Percentiles rank a stretch among this genome's conserved stretches.
Conservation (phyloP, 2,329 filamentous ascomycete genomes). For the Alternaria triticina region DNA sequence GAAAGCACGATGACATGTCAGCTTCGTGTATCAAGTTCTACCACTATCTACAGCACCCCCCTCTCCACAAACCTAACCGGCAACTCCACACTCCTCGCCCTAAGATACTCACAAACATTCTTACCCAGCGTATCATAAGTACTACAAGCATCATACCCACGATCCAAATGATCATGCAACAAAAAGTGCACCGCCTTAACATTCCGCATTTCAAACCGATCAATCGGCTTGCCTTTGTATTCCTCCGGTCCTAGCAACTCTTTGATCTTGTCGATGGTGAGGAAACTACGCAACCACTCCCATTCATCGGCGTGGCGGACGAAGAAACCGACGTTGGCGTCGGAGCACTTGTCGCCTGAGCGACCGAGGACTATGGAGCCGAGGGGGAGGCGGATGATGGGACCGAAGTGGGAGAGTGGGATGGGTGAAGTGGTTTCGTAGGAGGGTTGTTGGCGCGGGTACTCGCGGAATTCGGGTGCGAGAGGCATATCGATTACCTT, state of each 20-base stretch:
- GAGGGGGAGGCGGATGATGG: constrained; percentile 46
- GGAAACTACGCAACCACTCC: constrained; percentile 37
- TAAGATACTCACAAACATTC: constrained; percentile 55
- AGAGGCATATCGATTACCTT: constrained; percentile 28
- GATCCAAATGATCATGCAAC: constrained; percentile 56
- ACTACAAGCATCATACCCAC: constrained; percentile 52
- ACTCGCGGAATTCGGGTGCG: constrained; percentile 24
- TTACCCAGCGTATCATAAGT: constrained; percentile 57
- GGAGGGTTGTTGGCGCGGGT: constrained; percentile 33
- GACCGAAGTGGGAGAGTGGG: constrained; percentile 41
- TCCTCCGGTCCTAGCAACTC: constrained; percentile 36
- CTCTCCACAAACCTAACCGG: constrained; percentile 53
- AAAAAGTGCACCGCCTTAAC: constrained; percentile 52
- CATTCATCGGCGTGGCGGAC: constrained; percentile 41
- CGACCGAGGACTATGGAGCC: constrained; percentile 46
- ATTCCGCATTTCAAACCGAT: constrained; percentile 48
- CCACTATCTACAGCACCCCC: constrained; percentile 15
- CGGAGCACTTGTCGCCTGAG: constrained; percentile 42
- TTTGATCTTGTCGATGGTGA: constrained; percentile 37
- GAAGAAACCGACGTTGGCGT: constrained; percentile 44
- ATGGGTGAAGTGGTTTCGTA: constrained; percentile 42
- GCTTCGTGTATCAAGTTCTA: rapidly evolving
- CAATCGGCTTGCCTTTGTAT: constrained; percentile 42
- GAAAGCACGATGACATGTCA: not conserved
- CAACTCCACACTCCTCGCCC: constrained; percentile 55